Evolutionary conservation across 768 basidiomycete genomes (phyloP).

Genomic region (Cyclocybe cylindracea): DNA sequence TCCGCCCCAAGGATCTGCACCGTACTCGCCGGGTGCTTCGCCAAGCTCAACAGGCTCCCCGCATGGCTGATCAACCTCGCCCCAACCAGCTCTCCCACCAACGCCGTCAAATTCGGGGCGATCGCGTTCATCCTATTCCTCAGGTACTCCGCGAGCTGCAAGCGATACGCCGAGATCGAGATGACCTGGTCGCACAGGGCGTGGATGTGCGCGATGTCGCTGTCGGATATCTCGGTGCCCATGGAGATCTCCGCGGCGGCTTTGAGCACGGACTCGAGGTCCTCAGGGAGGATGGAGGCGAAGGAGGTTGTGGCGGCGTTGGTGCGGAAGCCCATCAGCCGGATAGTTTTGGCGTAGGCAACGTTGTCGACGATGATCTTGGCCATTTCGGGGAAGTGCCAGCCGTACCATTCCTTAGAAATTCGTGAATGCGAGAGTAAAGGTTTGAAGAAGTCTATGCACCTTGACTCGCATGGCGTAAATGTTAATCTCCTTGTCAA

Average conservation of each 20-base stretch:
- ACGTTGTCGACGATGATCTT: slow-evolving; percentile 98
- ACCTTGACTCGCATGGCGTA: slow-evolving; percentile 99
- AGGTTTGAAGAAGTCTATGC: no score
- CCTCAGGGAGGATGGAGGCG: slow-evolving; percentile 91
- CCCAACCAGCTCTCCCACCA: slow-evolving; percentile 92
- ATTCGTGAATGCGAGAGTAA: no score
- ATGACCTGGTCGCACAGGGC: slow-evolving; percentile 98
- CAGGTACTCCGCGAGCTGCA: slow-evolving; percentile 95
- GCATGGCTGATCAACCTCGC: slow-evolving; percentile 95
- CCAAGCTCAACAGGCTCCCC: slow-evolving; percentile 90
- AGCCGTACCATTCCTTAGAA: slow-evolving; percentile 97
- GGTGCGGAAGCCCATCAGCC: slow-evolving; percentile 95
- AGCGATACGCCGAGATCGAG: slow-evolving; percentile 90
- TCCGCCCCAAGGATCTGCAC: slow-evolving; percentile 98
- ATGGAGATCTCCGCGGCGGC: slow-evolving; percentile 97
- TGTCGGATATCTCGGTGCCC: slow-evolving; percentile 99
- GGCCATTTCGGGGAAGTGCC: slow-evolving; percentile 99
- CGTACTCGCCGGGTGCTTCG: slow-evolving; percentile 97
- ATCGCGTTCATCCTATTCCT: slow-evolving; percentile 98
- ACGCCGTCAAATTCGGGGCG: slow-evolving; percentile 92
- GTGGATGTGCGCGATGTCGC: slow-evolving; percentile 95
- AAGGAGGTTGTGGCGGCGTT: slow-evolving; percentile 88
- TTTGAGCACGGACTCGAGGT: slow-evolving; percentile 93
- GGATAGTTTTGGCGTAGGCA: slow-evolving; percentile 94
- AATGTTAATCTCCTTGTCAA: slow-evolving; percentile 99